These are phyloP conservation scores for Penicillium sp. DNA, from an alignment of 2,329 filamentous ascomycete species.

Conservation along the genomic window DNA sequence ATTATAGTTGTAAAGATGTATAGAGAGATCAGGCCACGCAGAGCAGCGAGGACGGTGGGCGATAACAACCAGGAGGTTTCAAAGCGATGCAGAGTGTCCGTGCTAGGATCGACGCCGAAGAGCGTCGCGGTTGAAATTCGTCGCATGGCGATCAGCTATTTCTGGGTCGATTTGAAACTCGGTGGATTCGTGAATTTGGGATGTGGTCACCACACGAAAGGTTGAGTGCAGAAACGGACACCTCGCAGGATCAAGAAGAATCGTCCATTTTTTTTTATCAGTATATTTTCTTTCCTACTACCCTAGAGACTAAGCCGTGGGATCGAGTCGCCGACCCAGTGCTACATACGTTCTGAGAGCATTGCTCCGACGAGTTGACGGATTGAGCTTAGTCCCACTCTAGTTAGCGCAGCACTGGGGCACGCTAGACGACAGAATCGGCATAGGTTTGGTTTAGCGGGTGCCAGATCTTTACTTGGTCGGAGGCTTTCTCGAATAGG, in stretches of 20 bases:
- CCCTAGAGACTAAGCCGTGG: not conserved
- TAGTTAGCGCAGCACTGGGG: not conserved
- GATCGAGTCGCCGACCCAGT: not conserved
- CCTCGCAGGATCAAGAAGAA: not conserved
- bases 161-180: not conserved
- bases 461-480: not conserved
- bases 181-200: not conserved
- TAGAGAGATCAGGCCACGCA: slow-evolving; percentile 47
- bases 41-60: slow-evolving; percentile 59
- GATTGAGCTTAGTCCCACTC: not conserved
- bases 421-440: not conserved
- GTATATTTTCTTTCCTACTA: not conserved
- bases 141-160: slow-evolving; percentile 17
- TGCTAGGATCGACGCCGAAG: slow-evolving; percentile 37
- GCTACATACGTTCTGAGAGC: not conserved
- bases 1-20: slow-evolving; percentile 71
- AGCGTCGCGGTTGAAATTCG: slow-evolving; percentile 20
- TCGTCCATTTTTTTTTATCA: not conserved
- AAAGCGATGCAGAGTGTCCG: slow-evolving; percentile 60
- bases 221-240: not conserved
- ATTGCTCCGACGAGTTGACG: not conserved
- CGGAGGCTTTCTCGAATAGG: not conserved
- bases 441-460: not conserved
- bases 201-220: not conserved
- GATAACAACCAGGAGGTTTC: slow-evolving; percentile 79